phyloP scores from a whole-genome alignment of 1,284 basidiomycete species.

The Cystobasidium pallidum region DNA sequence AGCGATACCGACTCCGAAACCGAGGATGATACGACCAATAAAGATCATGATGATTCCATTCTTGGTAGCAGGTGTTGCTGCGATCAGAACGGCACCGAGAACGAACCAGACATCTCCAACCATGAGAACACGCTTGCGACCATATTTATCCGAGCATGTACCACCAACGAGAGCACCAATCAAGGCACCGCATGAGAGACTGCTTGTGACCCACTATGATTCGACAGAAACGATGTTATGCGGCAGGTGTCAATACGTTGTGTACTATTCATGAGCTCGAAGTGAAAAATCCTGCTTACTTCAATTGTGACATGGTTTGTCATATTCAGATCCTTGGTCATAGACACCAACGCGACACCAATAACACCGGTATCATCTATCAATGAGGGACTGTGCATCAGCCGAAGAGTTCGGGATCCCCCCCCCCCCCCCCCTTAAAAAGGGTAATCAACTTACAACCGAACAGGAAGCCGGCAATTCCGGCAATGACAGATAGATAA shows the following conservation, averaged over 20 bases:
- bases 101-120: constrained; percentile 70
- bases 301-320: constrained; percentile 29
- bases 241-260: too few species aligned
- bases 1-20: constrained; percentile 59
- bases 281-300: constrained; percentile 25
- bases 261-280: too few species aligned
- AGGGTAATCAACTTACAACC: constrained; percentile 39
- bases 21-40: constrained; percentile 73
- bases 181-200: constrained; percentile 62
- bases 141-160: constrained; percentile 71
- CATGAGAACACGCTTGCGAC: constrained; percentile 59
- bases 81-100: constrained; percentile 68
- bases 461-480: constrained; percentile 55
- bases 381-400: background rate
- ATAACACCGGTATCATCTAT: constrained; percentile 53
- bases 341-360: constrained; percentile 46
- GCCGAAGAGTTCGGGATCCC: too few species aligned
- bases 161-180: constrained; percentile 74
- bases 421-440: too few species aligned
- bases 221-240: too few species aligned
- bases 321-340: constrained; percentile 45
- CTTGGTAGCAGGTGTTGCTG: constrained; percentile 60
- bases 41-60: constrained; percentile 74
- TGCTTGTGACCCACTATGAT: constrained; percentile 48
- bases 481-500: constrained; percentile 50